A percentile compares a stretch with the other conserved stretches of the same genome.
Evolutionary conservation across 306 rosid species (phyloP).

Genomic region (Ziziphus jujuba): DNA sequence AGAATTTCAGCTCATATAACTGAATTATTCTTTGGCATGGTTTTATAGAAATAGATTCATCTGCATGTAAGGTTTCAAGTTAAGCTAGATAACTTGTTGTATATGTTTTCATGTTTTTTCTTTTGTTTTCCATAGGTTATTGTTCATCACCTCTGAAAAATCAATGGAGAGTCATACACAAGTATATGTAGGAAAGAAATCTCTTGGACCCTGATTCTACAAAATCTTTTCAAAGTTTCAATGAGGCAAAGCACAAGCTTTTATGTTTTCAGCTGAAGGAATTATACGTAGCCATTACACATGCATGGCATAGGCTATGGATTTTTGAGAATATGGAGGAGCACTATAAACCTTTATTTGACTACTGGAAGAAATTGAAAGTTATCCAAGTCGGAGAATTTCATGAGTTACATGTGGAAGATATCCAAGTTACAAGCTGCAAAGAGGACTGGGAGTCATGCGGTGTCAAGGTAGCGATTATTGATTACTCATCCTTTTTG

Average conservation of each 20-base stretch:
- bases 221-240: neutral
- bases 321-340: conserved; percentile 18
- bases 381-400: conserved; percentile 45
- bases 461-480: conserved; percentile 47
- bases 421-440: conserved; percentile 56
- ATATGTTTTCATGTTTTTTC: neutral
- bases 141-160: conserved; percentile 55
- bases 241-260: no score
- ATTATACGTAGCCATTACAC: no score
- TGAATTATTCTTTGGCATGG: no score
- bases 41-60: no score
- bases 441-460: conserved; percentile 56
- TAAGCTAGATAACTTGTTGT: no score
- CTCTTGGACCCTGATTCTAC: conserved; percentile 29
- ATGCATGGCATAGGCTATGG: no score
- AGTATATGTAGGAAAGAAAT: conserved; percentile 57
- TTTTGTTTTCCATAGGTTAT: conserved; percentile 46
- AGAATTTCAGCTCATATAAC: no score
- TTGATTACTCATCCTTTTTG: neutral
- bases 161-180: conserved; percentile 59
- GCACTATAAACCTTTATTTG: conserved; percentile 40
- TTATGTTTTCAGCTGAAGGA: no score
- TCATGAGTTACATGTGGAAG: conserved; percentile 42
- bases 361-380: conserved; percentile 54
- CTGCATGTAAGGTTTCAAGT: no score